Evolutionary conservation across 257 asterid genomes (phyloP), one percentile per base, ranked within the genome.

Genomic region (Salvia splendens): DNA sequence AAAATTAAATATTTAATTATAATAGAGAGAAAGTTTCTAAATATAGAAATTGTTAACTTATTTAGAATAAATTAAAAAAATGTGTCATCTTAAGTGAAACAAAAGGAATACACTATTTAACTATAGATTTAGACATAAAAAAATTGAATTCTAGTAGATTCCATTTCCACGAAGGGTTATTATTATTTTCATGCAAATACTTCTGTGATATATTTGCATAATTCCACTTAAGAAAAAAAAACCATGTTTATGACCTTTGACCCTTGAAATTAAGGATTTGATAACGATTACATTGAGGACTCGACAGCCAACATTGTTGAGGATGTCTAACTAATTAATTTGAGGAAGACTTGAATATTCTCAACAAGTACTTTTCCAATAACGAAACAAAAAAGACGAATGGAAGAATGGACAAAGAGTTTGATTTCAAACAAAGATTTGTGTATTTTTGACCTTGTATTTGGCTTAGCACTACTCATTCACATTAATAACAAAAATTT

Each of bases 241-340:
- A 48, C 6, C 5, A 11, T 48, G 8, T 48, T 48, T 2, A 14
- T 14, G 20, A 12, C 6, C 48, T 28, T 28, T 6, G 41, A 30
- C 16, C 59, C 6, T 9, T 12, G 59, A 24, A 53, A 20, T 20
- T 8, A 20, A 51, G 17, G 8, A 5, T 51, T 9, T 17, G 4
- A 17, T 17, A n/a, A 48, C 14, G 11, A 48, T 32, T 4, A 60
- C 40, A 48, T 69, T 38, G 8, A 38, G 42, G 42, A 2, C 42
- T 17, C 20, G 8, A 61, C 55, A 41, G 43, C 45, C 75, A 59
- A 17, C 61, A 64, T 43, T 56, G 46, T 68, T 56, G 59, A 68
- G 58, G 11, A 45, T 33, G 45, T 57, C 38, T 43, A 46, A 32
- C 12, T 32, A 33, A 69, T 47, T 46, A 15, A 69, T 47, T 35